A percentile compares a stretch with the other conserved stretches of the same genome.
phyloP scores from a whole-genome alignment of 495 filamentous ascomycete species.

The Aspergillus bridgeri region DNA sequence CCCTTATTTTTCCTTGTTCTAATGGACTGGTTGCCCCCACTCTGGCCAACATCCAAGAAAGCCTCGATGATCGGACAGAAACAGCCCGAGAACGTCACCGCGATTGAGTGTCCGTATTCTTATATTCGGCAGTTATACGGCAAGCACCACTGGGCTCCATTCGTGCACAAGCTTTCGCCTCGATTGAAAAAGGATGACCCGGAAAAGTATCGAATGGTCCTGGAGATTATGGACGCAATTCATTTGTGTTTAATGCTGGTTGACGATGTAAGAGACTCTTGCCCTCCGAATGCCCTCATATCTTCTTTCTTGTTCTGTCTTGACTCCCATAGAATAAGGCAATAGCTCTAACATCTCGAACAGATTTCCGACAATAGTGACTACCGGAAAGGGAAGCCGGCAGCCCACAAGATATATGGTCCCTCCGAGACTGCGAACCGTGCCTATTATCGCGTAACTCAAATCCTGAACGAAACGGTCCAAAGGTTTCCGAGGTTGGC shows the following conservation, averaged over 20 bases:
- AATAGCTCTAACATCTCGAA: background rate
- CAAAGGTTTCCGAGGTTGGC: constrained; percentile 18
- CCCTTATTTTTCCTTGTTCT: constrained; percentile 11
- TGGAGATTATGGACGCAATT: constrained; percentile 31
- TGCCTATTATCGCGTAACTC: constrained; percentile 27
- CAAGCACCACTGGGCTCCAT: constrained; percentile 24
- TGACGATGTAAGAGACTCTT: constrained; percentile 23
- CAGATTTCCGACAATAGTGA: constrained; percentile 29
- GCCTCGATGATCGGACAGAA: constrained; percentile 16
- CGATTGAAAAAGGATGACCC: constrained; percentile 21
- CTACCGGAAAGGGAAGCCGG: constrained; percentile 27
- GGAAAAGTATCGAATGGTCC: constrained; percentile 18
- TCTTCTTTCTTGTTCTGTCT: background rate
- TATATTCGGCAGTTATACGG: constrained; percentile 24
- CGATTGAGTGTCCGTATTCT: constrained; percentile 20
- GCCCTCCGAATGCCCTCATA: background rate
- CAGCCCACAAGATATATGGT: constrained; percentile 29
- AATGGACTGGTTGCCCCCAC: constrained; percentile 13
- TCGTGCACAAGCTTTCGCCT: constrained; percentile 24
- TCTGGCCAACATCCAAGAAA: constrained; percentile 17
- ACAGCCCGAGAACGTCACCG: constrained; percentile 13
- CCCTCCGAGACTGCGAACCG: constrained; percentile 29
- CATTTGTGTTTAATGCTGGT: constrained; percentile 34
- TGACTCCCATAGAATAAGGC: background rate
- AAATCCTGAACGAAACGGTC: constrained; percentile 19